phyloP scores from a whole-genome alignment of 176 grass and related monocot species.

The Coix lacrymajobi region DNA sequence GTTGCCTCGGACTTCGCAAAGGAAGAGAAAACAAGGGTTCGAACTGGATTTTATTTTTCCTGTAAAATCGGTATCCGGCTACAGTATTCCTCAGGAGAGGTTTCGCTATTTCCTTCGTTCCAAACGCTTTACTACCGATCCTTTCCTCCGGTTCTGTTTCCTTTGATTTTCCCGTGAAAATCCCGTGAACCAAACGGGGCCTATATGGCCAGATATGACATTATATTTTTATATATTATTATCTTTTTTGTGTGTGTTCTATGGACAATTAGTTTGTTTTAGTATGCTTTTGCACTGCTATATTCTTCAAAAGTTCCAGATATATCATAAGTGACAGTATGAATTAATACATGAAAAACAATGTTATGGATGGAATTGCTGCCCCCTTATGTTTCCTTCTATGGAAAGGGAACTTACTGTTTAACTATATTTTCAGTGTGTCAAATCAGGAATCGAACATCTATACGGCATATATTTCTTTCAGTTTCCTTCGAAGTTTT shows the following conservation, averaged over 20 bases:
- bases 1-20: too few relatives aligned
- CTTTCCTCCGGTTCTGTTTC: not conserved
- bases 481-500: constrained; percentile 10
- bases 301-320: constrained; percentile 13
- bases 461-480: not conserved
- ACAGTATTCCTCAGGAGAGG: not conserved
- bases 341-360: not conserved
- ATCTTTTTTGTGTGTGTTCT: not conserved
- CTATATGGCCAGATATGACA: not conserved
- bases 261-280: not conserved
- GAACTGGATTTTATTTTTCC: not conserved
- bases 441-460: not conserved
- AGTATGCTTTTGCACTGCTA: not conserved
- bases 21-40: too few relatives aligned
- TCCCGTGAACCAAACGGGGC: not conserved
- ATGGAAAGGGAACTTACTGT: not conserved
- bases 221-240: not conserved
- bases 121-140: not conserved
- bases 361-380: not conserved
- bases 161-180: not conserved
- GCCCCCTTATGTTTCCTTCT: not conserved
- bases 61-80: not conserved
- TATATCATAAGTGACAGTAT: not conserved
- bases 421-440: constrained; percentile 2
- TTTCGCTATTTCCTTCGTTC: not conserved